A percentile compares a stretch with the other conserved stretches of the same genome.
phyloP scores from a whole-genome alignment of 2,329 filamentous ascomycete genomes.

The Arachnomyces sp. region DNA sequence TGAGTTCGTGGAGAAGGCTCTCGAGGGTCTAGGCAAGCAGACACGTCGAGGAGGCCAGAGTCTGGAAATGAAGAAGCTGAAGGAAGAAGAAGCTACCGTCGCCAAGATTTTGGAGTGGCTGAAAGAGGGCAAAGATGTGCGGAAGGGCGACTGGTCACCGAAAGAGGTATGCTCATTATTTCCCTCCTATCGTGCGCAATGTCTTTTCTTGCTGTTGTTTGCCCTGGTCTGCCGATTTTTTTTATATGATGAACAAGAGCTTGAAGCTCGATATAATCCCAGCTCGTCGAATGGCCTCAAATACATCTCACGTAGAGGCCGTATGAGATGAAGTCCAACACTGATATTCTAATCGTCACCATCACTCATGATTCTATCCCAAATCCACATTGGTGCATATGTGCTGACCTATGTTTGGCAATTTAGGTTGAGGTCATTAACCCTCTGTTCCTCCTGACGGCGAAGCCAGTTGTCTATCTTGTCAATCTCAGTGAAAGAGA shows the following conservation, averaged over 20 bases:
- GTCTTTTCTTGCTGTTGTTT: conserved; percentile 10
- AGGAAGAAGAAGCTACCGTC: conserved; percentile 86
- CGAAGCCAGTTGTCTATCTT: conserved; percentile 94
- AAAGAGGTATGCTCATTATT: conserved; percentile 68
- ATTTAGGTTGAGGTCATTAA: conserved; percentile 94
- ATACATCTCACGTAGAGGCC: conserved; percentile 64
- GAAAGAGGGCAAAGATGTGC: conserved; percentile 84
- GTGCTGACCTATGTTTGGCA: conserved; percentile 1
- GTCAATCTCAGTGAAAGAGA: conserved; percentile 97
- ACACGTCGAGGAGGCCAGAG: conserved; percentile 89
- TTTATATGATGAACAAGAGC: conserved; percentile 94
- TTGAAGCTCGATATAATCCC: conserved; percentile 93
- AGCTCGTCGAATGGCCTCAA: conserved; percentile 96
- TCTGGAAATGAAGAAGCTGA: conserved; percentile 95
- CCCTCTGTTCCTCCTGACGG: conserved; percentile 85
- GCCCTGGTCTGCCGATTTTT: conserved; percentile 28
- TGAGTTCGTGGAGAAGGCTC: conserved; percentile 93
- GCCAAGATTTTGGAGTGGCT: conserved; percentile 81
- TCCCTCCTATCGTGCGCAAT: conserved; percentile 18
- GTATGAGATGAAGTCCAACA: conserved; percentile 70
- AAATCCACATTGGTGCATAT: conserved; percentile 14
- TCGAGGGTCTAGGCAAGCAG: conserved; percentile 88
- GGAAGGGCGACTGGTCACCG: conserved; percentile 78
- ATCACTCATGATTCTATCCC: conserved; percentile 5
- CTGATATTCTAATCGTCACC: conserved; percentile 48